Evolutionary conservation across 192 early-diverging fungal genomes (phyloP).

Genomic region (Phycomyces nitens): DNA sequence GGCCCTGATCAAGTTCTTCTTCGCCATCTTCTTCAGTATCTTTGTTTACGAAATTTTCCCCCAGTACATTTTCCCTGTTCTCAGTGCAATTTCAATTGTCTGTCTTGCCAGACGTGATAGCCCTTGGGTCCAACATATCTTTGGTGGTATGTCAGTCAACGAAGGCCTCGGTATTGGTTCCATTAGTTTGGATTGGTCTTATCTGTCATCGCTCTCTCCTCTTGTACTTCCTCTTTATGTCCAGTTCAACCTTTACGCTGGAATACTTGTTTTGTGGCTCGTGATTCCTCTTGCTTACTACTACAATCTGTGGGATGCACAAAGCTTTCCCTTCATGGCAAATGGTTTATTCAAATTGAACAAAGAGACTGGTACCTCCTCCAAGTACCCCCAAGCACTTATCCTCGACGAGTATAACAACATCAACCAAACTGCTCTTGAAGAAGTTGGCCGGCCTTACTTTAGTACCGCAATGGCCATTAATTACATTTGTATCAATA

Average conservation of each 20-base stretch:
- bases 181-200: conserved; percentile 42
- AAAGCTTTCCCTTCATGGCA: conserved; percentile 49
- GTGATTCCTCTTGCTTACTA: conserved; percentile 56
- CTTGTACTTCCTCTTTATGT: conserved; percentile 65
- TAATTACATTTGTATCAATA: conserved; percentile 55
- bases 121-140: conserved; percentile 26
- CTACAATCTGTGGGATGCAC: conserved; percentile 48
- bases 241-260: conserved; percentile 63
- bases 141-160: conserved; percentile 28
- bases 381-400: conserved; percentile 21
- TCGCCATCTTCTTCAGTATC: conserved; percentile 22
- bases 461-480: conserved; percentile 56
- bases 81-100: conserved; percentile 34
- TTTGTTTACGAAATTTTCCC: conserved; percentile 39
- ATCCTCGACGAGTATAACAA: conserved; percentile 45
- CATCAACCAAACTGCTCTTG: conserved; percentile 43
- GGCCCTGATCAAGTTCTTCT: conserved; percentile 27
- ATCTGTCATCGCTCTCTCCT: conserved; percentile 28
- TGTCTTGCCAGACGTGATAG: no score
- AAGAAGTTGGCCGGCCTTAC: conserved; percentile 42
- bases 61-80: conserved; percentile 34
- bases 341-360: conserved; percentile 43
- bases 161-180: conserved; percentile 40
- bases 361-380: conserved; percentile 38
- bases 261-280: conserved; percentile 52